Conservation (phyloP, 306 rosid species). For the Delonix regia region DNA sequence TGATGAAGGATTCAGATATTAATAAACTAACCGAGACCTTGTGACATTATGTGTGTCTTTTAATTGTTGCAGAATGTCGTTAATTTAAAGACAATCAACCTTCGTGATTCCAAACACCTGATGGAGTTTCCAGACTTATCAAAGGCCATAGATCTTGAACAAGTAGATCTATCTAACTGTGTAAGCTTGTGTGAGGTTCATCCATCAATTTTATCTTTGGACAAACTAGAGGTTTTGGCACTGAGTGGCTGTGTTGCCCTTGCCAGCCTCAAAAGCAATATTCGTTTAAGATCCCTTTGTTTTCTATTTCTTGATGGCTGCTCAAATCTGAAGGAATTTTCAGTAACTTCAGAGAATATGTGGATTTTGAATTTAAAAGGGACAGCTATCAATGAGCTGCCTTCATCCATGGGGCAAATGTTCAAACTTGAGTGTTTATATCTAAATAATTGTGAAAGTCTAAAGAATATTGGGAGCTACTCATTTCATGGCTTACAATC, state of each 20-base stretch:
- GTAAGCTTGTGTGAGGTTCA: neutral
- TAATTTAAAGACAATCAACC: neutral
- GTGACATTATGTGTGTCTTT: too few species aligned
- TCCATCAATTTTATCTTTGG: neutral
- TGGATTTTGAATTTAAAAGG: neutral
- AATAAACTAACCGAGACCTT: too few species aligned
- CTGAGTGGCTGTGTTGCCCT: neutral
- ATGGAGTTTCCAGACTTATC: neutral
- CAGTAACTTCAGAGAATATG: neutral
- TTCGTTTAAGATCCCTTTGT: neutral
- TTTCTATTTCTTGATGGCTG: neutral
- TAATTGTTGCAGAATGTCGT: neutral
- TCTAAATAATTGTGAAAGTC: neutral
- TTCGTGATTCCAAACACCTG: neutral
- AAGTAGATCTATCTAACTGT: neutral
- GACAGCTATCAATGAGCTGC: neutral
- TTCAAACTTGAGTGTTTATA: neutral
- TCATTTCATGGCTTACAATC: neutral
- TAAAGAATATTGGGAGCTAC: neutral
- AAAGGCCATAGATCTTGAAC: neutral
- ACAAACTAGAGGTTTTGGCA: fast-evolving
- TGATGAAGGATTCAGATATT: too few species aligned
- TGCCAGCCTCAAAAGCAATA: neutral
- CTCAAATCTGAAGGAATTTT: neutral
- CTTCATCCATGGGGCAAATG: neutral